Conservation (phyloP, 1,284 basidiomycete species). For the Melampsora abietis-canadensis region DNA sequence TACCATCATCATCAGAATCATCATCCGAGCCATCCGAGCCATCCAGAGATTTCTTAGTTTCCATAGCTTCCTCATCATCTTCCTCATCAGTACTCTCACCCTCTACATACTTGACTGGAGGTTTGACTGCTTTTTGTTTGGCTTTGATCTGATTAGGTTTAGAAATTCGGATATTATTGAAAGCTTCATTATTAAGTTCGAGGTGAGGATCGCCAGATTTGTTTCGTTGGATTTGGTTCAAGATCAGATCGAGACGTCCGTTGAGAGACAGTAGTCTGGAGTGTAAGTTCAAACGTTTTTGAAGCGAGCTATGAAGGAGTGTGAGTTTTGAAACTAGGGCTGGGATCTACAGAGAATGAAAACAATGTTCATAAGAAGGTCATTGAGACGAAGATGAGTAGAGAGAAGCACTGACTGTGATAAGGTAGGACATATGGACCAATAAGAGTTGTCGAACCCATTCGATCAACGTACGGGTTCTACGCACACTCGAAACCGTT, state of each 20-base stretch:
- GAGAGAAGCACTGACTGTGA: conserved; percentile 67
- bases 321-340: conserved; percentile 78
- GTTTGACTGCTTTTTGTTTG: conserved; percentile 46
- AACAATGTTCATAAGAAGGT: too few relatives aligned
- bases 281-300: conserved; percentile 73
- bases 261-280: conserved; percentile 79
- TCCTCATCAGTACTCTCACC: conserved; percentile 50
- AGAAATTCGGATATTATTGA: conserved; percentile 12
- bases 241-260: conserved; percentile 85
- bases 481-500: conserved; percentile 75
- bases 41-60: conserved; percentile 1
- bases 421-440: conserved; percentile 84
- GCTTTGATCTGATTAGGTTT: conserved; percentile 49
- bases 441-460: conserved; percentile 87
- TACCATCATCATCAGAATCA: conserved; percentile 33
- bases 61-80: conserved; percentile 51
- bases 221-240: conserved; percentile 80
- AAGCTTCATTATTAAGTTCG: conserved; percentile 55
- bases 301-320: conserved; percentile 76
- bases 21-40: conserved; percentile 19
- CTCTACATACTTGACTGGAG: conserved; percentile 48
- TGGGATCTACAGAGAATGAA: conserved; percentile 63
- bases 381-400: background rate
- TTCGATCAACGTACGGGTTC: conserved; percentile 74
- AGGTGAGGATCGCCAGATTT: conserved; percentile 54